These are phyloP conservation scores for Haplosporangium sp. DNA, from an alignment of 371 early-diverging fungal genomes.

Conservation along the genomic window DNA sequence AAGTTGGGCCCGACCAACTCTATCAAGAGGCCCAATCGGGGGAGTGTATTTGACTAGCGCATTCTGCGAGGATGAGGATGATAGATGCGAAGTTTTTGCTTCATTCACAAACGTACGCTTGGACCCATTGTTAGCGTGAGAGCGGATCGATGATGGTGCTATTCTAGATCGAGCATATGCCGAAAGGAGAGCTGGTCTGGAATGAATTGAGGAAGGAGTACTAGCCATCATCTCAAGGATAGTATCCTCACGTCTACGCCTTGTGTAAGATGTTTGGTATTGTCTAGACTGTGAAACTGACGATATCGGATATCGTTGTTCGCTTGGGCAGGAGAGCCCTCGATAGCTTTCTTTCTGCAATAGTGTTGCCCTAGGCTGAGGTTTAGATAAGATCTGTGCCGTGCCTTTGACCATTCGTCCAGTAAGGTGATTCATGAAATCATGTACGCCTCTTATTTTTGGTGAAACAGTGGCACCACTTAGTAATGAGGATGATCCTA, in stretches of 20 bases:
- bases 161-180: constrained; percentile 22
- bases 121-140: constrained; percentile 4
- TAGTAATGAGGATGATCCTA: constrained; percentile 11
- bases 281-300: background rate
- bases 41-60: constrained; percentile 54
- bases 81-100: background rate
- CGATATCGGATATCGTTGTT: background rate
- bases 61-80: constrained; percentile 9
- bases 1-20: constrained; percentile 46
- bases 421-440: constrained; percentile 33
- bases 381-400: constrained; percentile 29
- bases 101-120: constrained; percentile 18
- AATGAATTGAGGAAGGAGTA: background rate
- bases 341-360: constrained; percentile 17
- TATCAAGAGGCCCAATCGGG: constrained; percentile 41
- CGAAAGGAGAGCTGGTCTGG: background rate
- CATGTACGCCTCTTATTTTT: constrained; percentile 18
- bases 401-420: constrained; percentile 43
- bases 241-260: background rate
- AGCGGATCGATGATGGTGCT: constrained; percentile 27
- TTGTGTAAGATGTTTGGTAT: too few species aligned
- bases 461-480: constrained; percentile 5
- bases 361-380: constrained; percentile 26
- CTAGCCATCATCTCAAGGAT: background rate
- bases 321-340: constrained; percentile 9